Evolutionary conservation across 129 eudicot species (phyloP), one percentile per base, ranked within the genome.

Genomic region (Scalesia atractyloides): DNA sequence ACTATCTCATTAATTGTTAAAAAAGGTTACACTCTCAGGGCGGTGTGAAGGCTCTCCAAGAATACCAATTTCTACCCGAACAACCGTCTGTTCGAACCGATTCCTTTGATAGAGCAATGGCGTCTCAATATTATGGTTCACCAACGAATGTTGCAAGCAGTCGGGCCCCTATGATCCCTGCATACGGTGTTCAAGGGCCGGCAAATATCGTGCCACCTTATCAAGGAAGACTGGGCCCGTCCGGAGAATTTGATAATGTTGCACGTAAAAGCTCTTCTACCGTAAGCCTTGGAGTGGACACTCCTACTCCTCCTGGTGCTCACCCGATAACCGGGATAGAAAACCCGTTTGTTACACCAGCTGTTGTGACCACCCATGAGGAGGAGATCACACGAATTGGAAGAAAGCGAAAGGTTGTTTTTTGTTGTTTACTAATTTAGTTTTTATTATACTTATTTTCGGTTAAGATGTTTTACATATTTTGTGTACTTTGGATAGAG

Each of bases 31-130:
- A 57, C 36, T 57, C n/a, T 18, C 85, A 93, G 98, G 89, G 84
- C 78, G 66, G 82, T 66, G 73, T 73, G 15, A 82, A 88, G 84
- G 82, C 86, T 47, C 37, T 83, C 49, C 95, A 79, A 74, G 96
- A 93, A 63, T 93, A 87, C 69, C 92, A 93, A 66, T 93, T 93
- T 87, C 87, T 93, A 43, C 98, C 98, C 8, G 98, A 89, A 83
- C 87, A 93, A 74, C 96, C 96, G 68, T 87, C 90, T 51, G 82
- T 72, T 34, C 77, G 86, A 84, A 80, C 69, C n/a, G 98, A 92
- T 76, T 66, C 88, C 34, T 78, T 81, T 76, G 96, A 92, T 53
- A 80, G 88, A 84, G 81, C 88, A 43, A 71, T 58, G 47, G 76
- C 89, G 49, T 73, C 89, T 67, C 95, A 86, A 47, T 85, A 82